These are phyloP conservation scores for Mrakia gelida DNA, from an alignment of 768 basidiomycete genomes.

Conservation along the genomic window DNA sequence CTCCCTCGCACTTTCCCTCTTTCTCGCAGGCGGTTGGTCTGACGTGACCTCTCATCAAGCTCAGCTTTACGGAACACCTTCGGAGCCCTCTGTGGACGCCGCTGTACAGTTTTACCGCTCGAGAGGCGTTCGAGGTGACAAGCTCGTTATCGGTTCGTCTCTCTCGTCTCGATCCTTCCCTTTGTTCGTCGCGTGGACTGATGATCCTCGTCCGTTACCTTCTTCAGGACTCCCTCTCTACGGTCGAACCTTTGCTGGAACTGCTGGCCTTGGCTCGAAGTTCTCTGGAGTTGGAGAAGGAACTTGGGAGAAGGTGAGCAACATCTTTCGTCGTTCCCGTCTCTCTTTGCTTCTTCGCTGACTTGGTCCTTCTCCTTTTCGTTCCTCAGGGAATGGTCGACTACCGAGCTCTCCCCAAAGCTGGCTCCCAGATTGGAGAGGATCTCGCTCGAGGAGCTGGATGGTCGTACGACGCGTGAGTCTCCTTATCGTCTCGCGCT, in stretches of 20 bases:
- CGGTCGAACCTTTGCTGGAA: constrained; percentile 83
- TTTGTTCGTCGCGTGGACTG: too few species aligned
- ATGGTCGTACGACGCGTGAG: constrained; percentile 71
- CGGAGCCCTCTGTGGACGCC: constrained; percentile 55
- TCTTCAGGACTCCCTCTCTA: constrained; percentile 75
- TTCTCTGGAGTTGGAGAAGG: constrained; percentile 82
- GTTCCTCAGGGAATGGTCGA: constrained; percentile 57
- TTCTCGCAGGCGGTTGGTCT: constrained; percentile 54
- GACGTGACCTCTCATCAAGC: constrained; percentile 69
- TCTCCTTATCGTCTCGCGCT: constrained; percentile 6
- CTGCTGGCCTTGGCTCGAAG: constrained; percentile 65
- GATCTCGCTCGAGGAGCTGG: constrained; percentile 69
- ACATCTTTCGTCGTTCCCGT: constrained; percentile 43
- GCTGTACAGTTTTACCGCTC: constrained; percentile 68
- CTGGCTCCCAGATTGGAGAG: constrained; percentile 60
- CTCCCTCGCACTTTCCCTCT: too few species aligned
- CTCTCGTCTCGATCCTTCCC: background rate
- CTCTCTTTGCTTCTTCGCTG: background rate
- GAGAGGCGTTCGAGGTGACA: constrained; percentile 67
- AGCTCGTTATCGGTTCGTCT: constrained; percentile 67
- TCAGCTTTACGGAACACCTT: constrained; percentile 58
- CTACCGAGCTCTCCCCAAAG: constrained; percentile 80
- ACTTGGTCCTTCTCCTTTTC: background rate
- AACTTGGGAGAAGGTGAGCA: constrained; percentile 72
- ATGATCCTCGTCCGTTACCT: background rate